These are phyloP conservation scores for Xylariomycetidae sp. DNA, from an alignment of 2,329 filamentous ascomycete species.

Conservation along the genomic window DNA sequence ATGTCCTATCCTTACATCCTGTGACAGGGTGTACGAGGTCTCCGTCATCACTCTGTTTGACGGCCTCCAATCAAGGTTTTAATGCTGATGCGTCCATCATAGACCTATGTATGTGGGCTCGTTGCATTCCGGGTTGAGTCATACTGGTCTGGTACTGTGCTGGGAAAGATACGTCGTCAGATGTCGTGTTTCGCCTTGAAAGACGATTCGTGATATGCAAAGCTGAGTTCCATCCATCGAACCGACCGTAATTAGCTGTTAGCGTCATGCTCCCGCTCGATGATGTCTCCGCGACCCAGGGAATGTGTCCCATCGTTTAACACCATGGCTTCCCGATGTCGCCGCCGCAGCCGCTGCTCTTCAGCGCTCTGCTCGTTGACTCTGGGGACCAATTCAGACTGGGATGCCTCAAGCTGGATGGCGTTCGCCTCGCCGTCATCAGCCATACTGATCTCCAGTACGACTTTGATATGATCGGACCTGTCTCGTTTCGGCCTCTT, in stretches of 20 bases:
- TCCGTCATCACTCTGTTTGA: too few species aligned
- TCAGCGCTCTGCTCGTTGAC: slow-evolving; percentile 52
- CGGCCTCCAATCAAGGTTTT: too few species aligned
- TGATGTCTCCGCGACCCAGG: slow-evolving; percentile 71
- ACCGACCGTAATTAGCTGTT: slow-evolving; percentile 24
- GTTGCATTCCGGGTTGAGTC: too few species aligned
- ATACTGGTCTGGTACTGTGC: too few species aligned
- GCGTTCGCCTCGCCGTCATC: slow-evolving; percentile 26
- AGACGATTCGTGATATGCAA: too few species aligned
- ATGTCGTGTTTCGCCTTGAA: too few species aligned
- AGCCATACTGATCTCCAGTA: slow-evolving; percentile 30
- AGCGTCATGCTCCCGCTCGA: slow-evolving; percentile 56
- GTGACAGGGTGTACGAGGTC: too few species aligned
- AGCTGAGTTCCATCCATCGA: too few species aligned
- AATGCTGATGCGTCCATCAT: too few species aligned
- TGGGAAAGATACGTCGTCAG: too few species aligned
- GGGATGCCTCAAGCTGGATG: slow-evolving; percentile 23
- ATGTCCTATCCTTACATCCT: too few species aligned
- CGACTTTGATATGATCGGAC: slow-evolving; percentile 29
- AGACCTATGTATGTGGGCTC: too few species aligned
- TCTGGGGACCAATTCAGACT: slow-evolving; percentile 30
- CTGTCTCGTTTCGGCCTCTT: slow-evolving; percentile 18
- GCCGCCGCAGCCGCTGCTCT: slow-evolving; percentile 68
- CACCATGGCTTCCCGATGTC: slow-evolving; percentile 84
- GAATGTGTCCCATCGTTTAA: slow-evolving; percentile 80